phyloP scores from a whole-genome alignment of 306 rosid species.

The Crataegus laevigata region DNA sequence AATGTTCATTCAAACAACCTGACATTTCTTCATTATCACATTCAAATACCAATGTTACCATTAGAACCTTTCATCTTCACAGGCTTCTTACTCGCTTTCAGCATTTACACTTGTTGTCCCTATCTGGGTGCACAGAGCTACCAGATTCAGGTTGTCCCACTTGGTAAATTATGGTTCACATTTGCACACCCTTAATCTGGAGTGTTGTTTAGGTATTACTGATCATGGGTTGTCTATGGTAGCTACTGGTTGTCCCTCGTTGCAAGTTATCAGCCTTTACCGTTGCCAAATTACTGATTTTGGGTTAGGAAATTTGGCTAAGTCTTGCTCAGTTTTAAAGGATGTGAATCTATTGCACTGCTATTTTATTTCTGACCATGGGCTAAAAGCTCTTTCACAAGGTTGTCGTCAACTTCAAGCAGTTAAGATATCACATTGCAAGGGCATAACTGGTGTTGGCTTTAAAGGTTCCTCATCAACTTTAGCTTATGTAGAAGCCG shows the following conservation, averaged over 20 bases:
- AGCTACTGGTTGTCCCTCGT: slow-evolving; percentile 38
- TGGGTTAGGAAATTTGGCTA: slow-evolving; percentile 39
- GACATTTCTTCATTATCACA: slow-evolving; percentile 23
- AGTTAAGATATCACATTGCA: slow-evolving; percentile 41
- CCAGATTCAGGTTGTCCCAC: slow-evolving; percentile 40
- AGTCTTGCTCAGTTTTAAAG: slow-evolving; percentile 36
- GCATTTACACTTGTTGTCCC: slow-evolving; percentile 41
- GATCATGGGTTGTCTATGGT: slow-evolving; percentile 42
- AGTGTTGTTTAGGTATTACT: slow-evolving; percentile 46
- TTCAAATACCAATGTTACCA: slow-evolving; percentile 9
- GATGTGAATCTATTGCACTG: slow-evolving; percentile 43
- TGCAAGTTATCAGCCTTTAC: slow-evolving; percentile 42
- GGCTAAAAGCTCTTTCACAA: slow-evolving; percentile 35
- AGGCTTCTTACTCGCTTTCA: slow-evolving; percentile 54
- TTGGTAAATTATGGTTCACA: slow-evolving; percentile 40
- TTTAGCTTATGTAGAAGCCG: slow-evolving; percentile 45
- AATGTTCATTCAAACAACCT: slow-evolving; percentile 34
- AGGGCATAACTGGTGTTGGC: slow-evolving; percentile 32
- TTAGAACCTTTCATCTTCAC: slow-evolving; percentile 28
- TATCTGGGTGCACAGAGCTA: slow-evolving; percentile 48
- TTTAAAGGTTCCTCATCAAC: slow-evolving; percentile 50
- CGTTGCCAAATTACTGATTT: slow-evolving; percentile 42
- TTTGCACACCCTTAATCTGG: slow-evolving; percentile 40
- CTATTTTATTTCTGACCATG: slow-evolving; percentile 40
- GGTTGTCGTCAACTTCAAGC: slow-evolving; percentile 38